Conservation (phyloP, 1,284 basidiomycete species). For the Apiotrichum brassicae region DNA sequence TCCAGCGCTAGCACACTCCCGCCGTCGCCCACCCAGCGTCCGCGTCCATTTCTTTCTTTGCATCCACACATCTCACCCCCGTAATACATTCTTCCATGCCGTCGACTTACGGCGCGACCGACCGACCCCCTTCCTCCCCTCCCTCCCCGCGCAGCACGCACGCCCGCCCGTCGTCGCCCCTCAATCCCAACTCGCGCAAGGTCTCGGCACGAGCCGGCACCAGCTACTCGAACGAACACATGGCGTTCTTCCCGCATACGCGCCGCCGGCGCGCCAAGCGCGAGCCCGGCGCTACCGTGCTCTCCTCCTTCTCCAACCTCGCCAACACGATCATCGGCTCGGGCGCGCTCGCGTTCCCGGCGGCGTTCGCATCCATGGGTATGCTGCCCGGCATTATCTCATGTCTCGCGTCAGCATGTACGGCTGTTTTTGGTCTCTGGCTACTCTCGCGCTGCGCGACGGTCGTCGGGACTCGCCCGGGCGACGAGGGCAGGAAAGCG, state of each 20-base stretch:
- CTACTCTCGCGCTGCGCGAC: slow-evolving; percentile 80
- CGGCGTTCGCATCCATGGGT: slow-evolving; percentile 80
- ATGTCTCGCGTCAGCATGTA: slow-evolving; percentile 74
- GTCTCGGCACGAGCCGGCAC: no score
- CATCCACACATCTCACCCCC: background rate
- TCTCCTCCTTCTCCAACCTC: slow-evolving; percentile 54
- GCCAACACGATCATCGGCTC: slow-evolving; percentile 83
- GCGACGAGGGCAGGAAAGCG: slow-evolving; percentile 54
- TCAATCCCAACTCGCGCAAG: no score
- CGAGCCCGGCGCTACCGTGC: slow-evolving; percentile 13
- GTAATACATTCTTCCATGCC: background rate
- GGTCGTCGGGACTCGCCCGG: slow-evolving; percentile 51
- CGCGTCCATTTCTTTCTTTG: no score
- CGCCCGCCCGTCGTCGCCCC: no score
- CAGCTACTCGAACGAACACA: no score
- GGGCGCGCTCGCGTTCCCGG: slow-evolving; percentile 53
- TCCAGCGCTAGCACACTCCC: no score
- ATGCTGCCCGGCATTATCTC: slow-evolving; percentile 80
- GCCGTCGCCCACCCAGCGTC: no score
- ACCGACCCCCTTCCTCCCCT: background rate
- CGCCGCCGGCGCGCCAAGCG: slow-evolving; percentile 6
- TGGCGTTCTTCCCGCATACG: background rate
- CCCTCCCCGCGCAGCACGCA: background rate
- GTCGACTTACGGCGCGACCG: background rate
- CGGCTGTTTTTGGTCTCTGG: slow-evolving; percentile 81